phyloP scores from a whole-genome alignment of 805 yeast genomes.

The Zygoascus bituminiphila region DNA sequence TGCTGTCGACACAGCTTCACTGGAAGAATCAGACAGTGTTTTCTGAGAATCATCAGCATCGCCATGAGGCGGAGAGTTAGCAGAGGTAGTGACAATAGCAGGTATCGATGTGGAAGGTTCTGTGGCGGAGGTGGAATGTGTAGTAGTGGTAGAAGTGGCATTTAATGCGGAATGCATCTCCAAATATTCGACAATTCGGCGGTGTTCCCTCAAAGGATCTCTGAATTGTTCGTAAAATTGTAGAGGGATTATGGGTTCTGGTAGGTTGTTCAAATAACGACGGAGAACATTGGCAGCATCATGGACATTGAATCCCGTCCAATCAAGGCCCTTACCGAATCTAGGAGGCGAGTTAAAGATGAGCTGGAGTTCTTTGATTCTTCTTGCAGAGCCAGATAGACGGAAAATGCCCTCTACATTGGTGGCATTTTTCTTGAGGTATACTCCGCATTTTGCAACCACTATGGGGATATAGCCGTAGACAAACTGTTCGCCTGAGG shows the following conservation, averaged over 20 bases:
- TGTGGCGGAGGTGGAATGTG: neutral
- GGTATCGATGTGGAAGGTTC: neutral
- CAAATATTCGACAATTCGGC: constrained; percentile 58
- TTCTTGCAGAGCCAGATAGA: constrained; percentile 82
- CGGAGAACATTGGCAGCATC: constrained; percentile 91
- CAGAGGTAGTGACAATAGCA: neutral
- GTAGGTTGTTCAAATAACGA: constrained; percentile 75
- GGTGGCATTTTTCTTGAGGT: constrained; percentile 59
- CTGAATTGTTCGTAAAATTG: constrained; percentile 69
- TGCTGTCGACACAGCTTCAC: neutral
- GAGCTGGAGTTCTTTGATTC: constrained; percentile 78
- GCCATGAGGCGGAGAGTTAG: neutral
- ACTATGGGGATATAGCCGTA: constrained; percentile 89
- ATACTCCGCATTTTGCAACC: constrained; percentile 93
- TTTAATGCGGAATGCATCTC: constrained; percentile 2
- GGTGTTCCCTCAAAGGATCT: constrained; percentile 55
- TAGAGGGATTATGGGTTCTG: constrained; percentile 87
- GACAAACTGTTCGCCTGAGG: constrained; percentile 50
- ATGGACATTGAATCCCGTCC: constrained; percentile 94
- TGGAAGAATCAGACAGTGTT: neutral
- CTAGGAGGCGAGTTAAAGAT: constrained; percentile 81
- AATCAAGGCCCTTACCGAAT: constrained; percentile 76
- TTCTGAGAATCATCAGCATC: neutral
- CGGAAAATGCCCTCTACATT: constrained; percentile 87
- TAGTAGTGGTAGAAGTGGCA: neutral